Evolutionary conservation across 2,329 filamentous ascomycete genomes (phyloP).

Genomic region (Alternaria angustiovoidea): DNA sequence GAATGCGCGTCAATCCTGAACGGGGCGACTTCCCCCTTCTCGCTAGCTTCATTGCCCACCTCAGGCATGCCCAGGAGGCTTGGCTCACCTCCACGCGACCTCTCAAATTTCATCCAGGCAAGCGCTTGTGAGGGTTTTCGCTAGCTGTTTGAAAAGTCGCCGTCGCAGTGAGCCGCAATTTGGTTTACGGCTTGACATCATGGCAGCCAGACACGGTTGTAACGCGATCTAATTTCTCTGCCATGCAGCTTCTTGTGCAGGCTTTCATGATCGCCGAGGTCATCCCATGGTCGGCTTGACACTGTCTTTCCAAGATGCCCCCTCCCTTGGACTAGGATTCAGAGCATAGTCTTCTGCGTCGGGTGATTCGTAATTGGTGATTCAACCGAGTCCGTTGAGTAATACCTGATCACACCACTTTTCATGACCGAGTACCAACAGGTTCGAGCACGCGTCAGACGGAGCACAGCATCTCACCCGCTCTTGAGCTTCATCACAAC

Average conservation of each 20-base stretch:
- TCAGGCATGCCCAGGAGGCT: conserved; percentile 29
- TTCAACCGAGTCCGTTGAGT: not conserved
- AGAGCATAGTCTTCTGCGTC: conserved; percentile 3
- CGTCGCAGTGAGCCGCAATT: conserved; percentile 17
- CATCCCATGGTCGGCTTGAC: conserved; percentile 17
- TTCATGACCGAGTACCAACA: not conserved
- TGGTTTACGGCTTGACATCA: conserved; percentile 23
- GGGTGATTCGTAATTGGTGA: not conserved
- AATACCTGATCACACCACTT: conserved; percentile 6
- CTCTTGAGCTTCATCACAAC: conserved; percentile 11
- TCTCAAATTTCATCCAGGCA: conserved; percentile 22
- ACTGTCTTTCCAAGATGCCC: conserved; percentile 9
- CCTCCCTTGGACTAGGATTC: conserved; percentile 7
- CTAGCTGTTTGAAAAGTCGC: conserved; percentile 18
- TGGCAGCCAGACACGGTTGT: conserved; percentile 34
- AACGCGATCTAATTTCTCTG: conserved; percentile 21
- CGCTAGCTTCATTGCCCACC: conserved; percentile 26
- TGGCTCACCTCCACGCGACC: conserved; percentile 43
- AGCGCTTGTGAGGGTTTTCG: conserved; percentile 21
- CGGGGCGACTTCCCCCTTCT: conserved; percentile 28
- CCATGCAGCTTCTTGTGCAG: conserved; percentile 21
- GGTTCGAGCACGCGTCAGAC: conserved; percentile 19
- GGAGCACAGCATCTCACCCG: conserved; percentile 27
- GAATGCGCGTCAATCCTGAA: conserved; percentile 44
- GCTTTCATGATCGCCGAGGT: conserved; percentile 22